Evolutionary conservation across 257 asterid species (phyloP).

Genomic region (Perilla frutescens): DNA sequence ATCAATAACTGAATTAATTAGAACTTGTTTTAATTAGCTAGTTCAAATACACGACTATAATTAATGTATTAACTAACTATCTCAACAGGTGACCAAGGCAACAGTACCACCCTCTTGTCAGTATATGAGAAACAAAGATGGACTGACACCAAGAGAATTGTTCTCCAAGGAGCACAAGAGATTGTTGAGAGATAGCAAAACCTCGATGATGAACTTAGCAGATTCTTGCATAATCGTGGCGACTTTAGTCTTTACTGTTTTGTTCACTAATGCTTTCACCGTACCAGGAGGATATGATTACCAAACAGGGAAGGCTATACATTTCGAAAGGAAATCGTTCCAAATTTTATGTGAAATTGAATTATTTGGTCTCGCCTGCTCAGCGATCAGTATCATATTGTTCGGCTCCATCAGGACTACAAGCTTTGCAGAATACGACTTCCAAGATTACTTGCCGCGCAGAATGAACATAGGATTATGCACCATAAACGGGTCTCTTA

Average conservation of each 20-base stretch:
- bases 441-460: too few species aligned
- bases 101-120: background rate
- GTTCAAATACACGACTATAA: too few species aligned
- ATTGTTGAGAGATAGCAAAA: background rate
- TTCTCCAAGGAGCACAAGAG: background rate
- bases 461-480: too few species aligned
- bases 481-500: too few species aligned
- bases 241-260: background rate
- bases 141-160: background rate
- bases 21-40: too few species aligned
- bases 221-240: slow-evolving; percentile 10
- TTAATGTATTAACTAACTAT: too few species aligned
- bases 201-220: background rate
- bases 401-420: background rate
- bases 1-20: too few species aligned
- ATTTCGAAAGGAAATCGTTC: too few species aligned
- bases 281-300: background rate
- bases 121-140: background rate
- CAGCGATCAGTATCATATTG: background rate
- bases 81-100: background rate
- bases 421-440: too few species aligned
- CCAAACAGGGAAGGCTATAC: background rate
- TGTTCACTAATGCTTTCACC: background rate
- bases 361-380: too few species aligned
- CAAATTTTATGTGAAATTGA: too few species aligned